phyloP scores from a whole-genome alignment of 2,329 filamentous ascomycete genomes.

The Stemphylium beticola region DNA sequence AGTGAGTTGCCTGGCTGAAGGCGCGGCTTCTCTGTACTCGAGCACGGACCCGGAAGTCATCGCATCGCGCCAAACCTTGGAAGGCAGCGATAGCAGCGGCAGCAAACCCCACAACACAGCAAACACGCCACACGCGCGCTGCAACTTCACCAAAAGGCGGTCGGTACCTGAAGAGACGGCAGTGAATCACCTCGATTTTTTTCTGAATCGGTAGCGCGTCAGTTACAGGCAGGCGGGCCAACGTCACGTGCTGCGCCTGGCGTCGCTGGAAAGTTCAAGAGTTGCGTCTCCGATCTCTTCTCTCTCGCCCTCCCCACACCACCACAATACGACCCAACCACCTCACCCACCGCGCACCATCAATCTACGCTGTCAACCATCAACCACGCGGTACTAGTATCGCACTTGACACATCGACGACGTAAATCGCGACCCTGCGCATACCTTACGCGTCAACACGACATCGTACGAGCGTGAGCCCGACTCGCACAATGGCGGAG shows the following conservation, averaged over 20 bases:
- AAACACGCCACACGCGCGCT: conserved; percentile 28
- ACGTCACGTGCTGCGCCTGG: conserved; percentile 28
- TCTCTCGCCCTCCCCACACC: conserved; percentile 36
- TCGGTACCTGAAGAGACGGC: conserved; percentile 13
- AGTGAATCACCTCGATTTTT: conserved; percentile 32
- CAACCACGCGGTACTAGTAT: conserved; percentile 37
- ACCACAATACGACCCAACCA: conserved; percentile 40
- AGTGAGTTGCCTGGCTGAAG: conserved; percentile 14
- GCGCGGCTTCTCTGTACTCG: conserved; percentile 27
- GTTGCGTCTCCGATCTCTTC: conserved; percentile 27
- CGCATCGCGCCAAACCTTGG: conserved; percentile 35
- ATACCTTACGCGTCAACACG: conserved; percentile 45
- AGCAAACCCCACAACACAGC: conserved; percentile 28
- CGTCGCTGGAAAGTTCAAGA: conserved; percentile 27
- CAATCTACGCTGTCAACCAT: conserved; percentile 39
- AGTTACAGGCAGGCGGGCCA: conserved; percentile 19
- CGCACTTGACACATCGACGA: conserved; percentile 31
- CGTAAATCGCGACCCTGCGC: conserved; percentile 39
- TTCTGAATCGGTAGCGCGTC: conserved; percentile 16
- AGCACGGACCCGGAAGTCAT: conserved; percentile 31
- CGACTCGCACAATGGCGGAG: conserved; percentile 46
- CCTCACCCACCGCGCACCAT: conserved; percentile 47
- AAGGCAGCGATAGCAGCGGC: conserved; percentile 30
- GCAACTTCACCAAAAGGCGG: conserved; percentile 24
- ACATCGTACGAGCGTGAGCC: conserved; percentile 43